A percentile compares a stretch with the other conserved stretches of the same genome.
phyloP scores from a whole-genome alignment of 1,284 basidiomycete genomes.

The Afroboletus lepidellus region DNA sequence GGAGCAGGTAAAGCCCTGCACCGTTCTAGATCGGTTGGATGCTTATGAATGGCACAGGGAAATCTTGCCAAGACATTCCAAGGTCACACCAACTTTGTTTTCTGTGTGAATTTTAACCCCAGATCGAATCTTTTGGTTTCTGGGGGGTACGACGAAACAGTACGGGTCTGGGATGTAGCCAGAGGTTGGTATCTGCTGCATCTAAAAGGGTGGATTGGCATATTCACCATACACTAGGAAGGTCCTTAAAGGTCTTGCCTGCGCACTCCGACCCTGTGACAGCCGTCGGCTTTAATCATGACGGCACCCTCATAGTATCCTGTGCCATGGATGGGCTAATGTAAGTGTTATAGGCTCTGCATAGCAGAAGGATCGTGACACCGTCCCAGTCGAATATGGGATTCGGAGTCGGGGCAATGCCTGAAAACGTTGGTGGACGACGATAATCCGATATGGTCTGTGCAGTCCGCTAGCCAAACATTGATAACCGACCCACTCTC shows the following conservation, averaged over 20 bases:
- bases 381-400: constrained; percentile 84
- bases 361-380: neutral
- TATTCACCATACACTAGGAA: constrained; percentile 46
- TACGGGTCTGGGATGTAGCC: constrained; percentile 93
- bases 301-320: constrained; percentile 92
- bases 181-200: constrained; percentile 52
- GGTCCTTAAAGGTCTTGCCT: constrained; percentile 77
- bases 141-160: constrained; percentile 93
- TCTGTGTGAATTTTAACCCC: constrained; percentile 90
- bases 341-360: constrained; percentile 46
- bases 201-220: neutral
- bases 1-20: constrained; percentile 49
- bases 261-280: constrained; percentile 98
- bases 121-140: constrained; percentile 87
- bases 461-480: constrained; percentile 3
- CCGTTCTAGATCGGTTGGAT: constrained; percentile 3
- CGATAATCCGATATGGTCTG: constrained; percentile 89
- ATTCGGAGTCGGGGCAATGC: constrained; percentile 94
- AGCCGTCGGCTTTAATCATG: constrained; percentile 88
- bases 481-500: constrained; percentile 14
- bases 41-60: constrained; percentile 42
- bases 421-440: constrained; percentile 96
- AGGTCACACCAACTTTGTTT: constrained; percentile 92
- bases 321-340: constrained; percentile 96
- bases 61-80: constrained; percentile 58